Percentiles rank a stretch among this genome's conserved stretches.
These are phyloP conservation scores for Sporothrix schenckii DNA, from an alignment of 2,329 filamentous ascomycete genomes.

Conservation along the genomic window DNA sequence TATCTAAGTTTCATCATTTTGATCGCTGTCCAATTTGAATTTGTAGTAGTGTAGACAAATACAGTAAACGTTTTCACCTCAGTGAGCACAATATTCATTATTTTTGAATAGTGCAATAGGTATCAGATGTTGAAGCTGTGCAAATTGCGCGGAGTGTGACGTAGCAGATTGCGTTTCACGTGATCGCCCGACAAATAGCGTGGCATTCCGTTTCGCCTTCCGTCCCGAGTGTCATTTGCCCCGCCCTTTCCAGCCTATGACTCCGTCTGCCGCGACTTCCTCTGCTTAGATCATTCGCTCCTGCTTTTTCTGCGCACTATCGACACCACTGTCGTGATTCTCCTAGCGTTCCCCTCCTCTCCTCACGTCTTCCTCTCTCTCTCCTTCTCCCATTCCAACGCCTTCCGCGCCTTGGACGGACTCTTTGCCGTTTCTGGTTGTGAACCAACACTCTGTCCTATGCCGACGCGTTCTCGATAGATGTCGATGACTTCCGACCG, in stretches of 20 bases:
- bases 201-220: conserved; percentile 18
- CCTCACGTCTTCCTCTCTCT: background rate
- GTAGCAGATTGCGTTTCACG: background rate
- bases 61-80: background rate
- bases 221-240: conserved; percentile 19
- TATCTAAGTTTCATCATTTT: background rate
- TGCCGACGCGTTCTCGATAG: background rate
- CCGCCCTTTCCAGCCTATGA: conserved; percentile 15
- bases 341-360: background rate
- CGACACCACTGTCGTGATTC: conserved; percentile 23
- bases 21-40: background rate
- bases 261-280: conserved; percentile 8
- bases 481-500: background rate
- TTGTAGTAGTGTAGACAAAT: conserved; percentile 13
- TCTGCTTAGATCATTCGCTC: conserved; percentile 24
- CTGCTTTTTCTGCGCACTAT: conserved; percentile 1
- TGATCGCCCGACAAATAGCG: conserved; percentile 17
- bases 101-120: too few species aligned
- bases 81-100: background rate
- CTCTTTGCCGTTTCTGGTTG: background rate
- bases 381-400: background rate
- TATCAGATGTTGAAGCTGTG: background rate
- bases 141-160: background rate
- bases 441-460: background rate
- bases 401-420: background rate